Percentiles rank a stretch among this genome's conserved stretches.
Evolutionary conservation across 306 rosid species (phyloP).

Genomic region (Corylus americana): DNA sequence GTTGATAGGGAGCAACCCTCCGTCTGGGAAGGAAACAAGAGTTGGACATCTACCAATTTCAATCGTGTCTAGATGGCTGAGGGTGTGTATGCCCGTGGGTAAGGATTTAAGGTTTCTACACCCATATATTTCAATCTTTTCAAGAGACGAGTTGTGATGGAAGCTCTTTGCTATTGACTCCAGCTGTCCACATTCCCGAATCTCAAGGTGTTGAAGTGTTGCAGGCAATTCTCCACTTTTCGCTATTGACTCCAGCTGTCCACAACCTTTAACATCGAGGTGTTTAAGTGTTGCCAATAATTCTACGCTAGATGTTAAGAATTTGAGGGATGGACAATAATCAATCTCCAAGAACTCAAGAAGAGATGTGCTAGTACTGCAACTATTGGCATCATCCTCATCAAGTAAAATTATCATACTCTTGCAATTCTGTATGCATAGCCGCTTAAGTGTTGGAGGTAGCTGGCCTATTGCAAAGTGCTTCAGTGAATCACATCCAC

Average conservation of each 20-base stretch:
- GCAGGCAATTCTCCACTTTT: neutral
- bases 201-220: neutral
- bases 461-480: no score
- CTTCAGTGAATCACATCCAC: conserved; percentile 16
- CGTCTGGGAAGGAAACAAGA: conserved; percentile 18
- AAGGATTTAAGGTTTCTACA: neutral
- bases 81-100: conserved; percentile 18
- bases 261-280: no score
- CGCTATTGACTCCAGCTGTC: neutral
- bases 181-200: accelerated
- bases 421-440: no score
- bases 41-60: neutral
- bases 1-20: neutral
- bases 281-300: no score
- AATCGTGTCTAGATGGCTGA: neutral
- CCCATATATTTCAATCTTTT: accelerated
- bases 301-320: no score
- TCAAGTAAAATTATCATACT: neutral
- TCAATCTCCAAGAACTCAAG: no score
- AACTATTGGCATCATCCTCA: neutral
- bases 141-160: neutral
- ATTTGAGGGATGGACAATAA: no score
- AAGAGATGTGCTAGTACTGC: neutral
- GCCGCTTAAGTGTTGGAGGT: conserved; percentile 4
- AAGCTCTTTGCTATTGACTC: neutral